Conservation (phyloP, 2,329 filamentous ascomycete species). For the Alternaria solani region DNA sequence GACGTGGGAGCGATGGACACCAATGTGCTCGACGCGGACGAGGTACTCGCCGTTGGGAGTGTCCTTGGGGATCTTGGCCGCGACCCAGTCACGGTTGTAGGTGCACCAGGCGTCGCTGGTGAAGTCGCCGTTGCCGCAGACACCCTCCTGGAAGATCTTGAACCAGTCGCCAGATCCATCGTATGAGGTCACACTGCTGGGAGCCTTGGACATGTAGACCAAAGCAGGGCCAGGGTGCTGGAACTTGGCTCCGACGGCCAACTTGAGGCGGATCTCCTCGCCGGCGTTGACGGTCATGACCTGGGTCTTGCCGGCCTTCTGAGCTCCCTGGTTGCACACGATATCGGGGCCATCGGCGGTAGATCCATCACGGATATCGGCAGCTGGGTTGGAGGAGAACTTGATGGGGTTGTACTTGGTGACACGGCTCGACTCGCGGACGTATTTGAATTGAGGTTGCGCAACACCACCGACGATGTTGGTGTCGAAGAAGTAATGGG, state of each 20-base stretch:
- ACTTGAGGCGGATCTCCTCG: conserved; percentile 27
- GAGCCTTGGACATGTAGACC: conserved; percentile 43
- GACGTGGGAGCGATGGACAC: conserved; percentile 35
- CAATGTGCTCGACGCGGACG: conserved; percentile 56
- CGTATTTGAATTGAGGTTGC: conserved; percentile 30
- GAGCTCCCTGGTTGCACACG: conserved; percentile 34
- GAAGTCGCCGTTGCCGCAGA: conserved; percentile 29
- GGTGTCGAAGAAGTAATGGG: conserved; percentile 39
- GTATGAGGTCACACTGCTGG: conserved; percentile 26
- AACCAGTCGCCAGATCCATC: conserved; percentile 42
- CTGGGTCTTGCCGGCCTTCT: conserved; percentile 26
- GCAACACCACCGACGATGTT: conserved; percentile 22
- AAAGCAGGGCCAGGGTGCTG: conserved; percentile 34
- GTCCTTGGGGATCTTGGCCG: conserved; percentile 49
- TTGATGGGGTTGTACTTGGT: conserved; percentile 38
- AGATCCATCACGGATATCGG: conserved; percentile 31
- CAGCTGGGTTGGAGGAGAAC: conserved; percentile 21
- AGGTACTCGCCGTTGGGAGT: conserved; percentile 56
- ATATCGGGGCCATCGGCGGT: conserved; percentile 34
- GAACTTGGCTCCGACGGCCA: conserved; percentile 33
- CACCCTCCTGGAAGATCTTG: conserved; percentile 39
- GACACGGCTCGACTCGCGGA: conserved; percentile 29
- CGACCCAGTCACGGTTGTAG: conserved; percentile 32
- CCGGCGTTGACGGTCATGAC: conserved; percentile 34
- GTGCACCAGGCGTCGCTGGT: conserved; percentile 33